Evolutionary conservation across 345 rosid species (phyloP).

Genomic region (Populus euphratica): DNA sequence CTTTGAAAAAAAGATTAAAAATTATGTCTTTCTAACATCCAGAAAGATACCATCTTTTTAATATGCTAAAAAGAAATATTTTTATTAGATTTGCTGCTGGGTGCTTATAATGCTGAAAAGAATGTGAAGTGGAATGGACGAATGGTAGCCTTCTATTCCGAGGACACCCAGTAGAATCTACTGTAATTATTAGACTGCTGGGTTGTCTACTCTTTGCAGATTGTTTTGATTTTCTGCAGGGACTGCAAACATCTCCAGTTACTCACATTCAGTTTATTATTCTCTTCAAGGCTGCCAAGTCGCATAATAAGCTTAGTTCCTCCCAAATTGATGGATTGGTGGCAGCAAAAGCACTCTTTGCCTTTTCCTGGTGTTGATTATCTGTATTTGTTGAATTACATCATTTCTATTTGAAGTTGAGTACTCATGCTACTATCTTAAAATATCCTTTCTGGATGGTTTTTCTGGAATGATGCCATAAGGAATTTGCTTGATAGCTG

Average conservation of each 20-base stretch:
- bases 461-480: not conserved
- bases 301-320: not conserved
- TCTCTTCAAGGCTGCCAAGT: not conserved
- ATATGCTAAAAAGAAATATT: not conserved
- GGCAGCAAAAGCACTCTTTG: slow-evolving; percentile 2
- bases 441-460: not conserved
- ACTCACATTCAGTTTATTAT: slow-evolving; percentile 9
- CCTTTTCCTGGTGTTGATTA: not conserved
- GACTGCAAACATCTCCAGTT: not conserved
- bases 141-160: not conserved
- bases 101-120: not conserved
- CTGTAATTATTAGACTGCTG: not conserved
- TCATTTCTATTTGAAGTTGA: not conserved
- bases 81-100: not conserved
- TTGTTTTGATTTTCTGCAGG: slow-evolving; percentile 35
- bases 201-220: slow-evolving; percentile 1
- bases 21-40: slow-evolving; percentile 15
- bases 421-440: not conserved
- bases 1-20: slow-evolving; percentile 24
- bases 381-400: not conserved
- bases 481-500: no score
- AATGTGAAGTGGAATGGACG: not conserved
- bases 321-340: not conserved
- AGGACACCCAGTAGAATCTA: not conserved
- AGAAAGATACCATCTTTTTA: slow-evolving; percentile 7